Evolutionary conservation across 352 stramenopile genomes (phyloP), one percentile per base, ranked within the genome.

Genomic region (Aphanomyces stellatus): DNA sequence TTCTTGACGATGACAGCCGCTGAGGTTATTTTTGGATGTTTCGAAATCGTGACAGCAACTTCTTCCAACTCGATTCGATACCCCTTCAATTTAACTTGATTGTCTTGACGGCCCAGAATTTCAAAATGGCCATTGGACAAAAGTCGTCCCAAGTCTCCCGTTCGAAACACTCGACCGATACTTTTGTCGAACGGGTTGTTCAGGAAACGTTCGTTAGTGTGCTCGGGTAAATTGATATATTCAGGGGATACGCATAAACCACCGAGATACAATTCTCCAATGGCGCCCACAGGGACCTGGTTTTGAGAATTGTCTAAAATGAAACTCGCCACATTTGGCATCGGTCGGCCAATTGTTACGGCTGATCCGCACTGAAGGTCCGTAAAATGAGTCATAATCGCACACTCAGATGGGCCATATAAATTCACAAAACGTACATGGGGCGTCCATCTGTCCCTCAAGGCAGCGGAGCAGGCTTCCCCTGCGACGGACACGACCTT

Each of bases 71-170:
- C 87, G 22, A 95, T 82, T 1, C 87, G 37, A 81, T 8, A 83
- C 85, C 19, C 82, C 76, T 0, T 98, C 90, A 5, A 98, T 72
- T 70, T 96, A 81, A 4, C 90, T 86, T 67, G 96, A 96, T 0
- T 88, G 85, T 57, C 97, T 75, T 53, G 13, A n/a, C 37, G 13
- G n/a, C 37, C 37, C n/a, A 46, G 37, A 46, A 46, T 46, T 19
- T 46, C 37, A 19, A 46, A 46, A 0, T 46, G 13, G 0, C 37
- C 37, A 46, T 46, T 46, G 11, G 37, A 19, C n/a, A 46, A 19
- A n/a, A 46, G n/a, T 11, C 37, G 37, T 11, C 11, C 37, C 0
- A 46, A n/a, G n/a, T 46, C 37, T 2, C 37, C 37, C 13, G 37
- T n/a, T 11, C 37, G 37, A 46, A n/a, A 46, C 37, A 46, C n/a